These are phyloP conservation scores for Termitomyces sp. DNA, from an alignment of 768 basidiomycete species.

Conservation along the genomic window DNA sequence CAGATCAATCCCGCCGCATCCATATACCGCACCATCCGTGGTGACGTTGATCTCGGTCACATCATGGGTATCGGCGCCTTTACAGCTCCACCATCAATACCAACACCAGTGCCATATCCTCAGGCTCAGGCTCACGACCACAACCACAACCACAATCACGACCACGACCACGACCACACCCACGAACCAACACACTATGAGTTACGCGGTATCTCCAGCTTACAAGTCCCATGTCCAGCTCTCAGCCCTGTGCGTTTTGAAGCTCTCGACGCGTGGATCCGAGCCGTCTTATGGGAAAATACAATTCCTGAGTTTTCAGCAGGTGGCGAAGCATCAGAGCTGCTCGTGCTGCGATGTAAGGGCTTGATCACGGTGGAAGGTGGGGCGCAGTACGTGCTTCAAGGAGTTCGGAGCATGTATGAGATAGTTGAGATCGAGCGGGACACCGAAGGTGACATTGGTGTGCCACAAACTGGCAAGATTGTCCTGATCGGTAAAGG, in stretches of 20 bases:
- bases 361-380: slow-evolving; percentile 60
- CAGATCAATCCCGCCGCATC: slow-evolving; percentile 77
- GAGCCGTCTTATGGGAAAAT: slow-evolving; percentile 78
- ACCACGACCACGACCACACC: background rate
- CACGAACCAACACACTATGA: slow-evolving; percentile 54
- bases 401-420: slow-evolving; percentile 90
- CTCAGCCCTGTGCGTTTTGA: slow-evolving; percentile 44
- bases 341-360: slow-evolving; percentile 84
- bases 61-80: slow-evolving; percentile 86
- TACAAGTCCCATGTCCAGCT: slow-evolving; percentile 59
- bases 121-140: slow-evolving; percentile 20
- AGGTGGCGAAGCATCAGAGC: slow-evolving; percentile 12
- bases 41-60: slow-evolving; percentile 64
- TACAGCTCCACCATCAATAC: slow-evolving; percentile 36
- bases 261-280: slow-evolving; percentile 75
- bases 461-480: slow-evolving; percentile 65
- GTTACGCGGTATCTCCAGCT: slow-evolving; percentile 76
- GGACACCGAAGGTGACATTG: slow-evolving; percentile 34
- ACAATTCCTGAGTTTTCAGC: slow-evolving; percentile 32
- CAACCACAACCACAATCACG: slow-evolving; percentile 5
- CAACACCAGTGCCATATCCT: slow-evolving; percentile 15
- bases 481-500: slow-evolving; percentile 87
- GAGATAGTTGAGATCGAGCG: slow-evolving; percentile 58
- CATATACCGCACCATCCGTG: slow-evolving; percentile 66
- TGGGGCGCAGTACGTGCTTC: slow-evolving; percentile 69